phyloP scores from a whole-genome alignment of 179 eudicot species.

The Heliamphora pulchella region DNA sequence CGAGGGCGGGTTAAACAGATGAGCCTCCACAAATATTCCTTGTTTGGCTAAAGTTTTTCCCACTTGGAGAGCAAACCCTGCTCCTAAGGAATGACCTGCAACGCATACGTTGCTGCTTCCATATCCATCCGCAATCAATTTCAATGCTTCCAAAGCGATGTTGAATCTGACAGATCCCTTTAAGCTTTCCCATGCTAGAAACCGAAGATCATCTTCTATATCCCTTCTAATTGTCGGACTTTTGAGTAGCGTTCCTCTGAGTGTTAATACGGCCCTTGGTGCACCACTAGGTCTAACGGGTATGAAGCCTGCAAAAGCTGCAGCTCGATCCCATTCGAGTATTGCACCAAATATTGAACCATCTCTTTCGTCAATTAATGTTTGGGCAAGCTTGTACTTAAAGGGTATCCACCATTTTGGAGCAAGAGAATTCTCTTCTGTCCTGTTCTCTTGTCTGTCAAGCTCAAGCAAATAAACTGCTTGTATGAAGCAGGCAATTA shows the following conservation, averaged over 20 bases:
- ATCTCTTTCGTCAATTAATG: conserved; percentile 71
- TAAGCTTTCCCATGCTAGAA: conserved; percentile 90
- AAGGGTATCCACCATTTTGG: conserved; percentile 96
- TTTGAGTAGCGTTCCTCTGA: conserved; percentile 79
- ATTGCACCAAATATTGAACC: conserved; percentile 84
- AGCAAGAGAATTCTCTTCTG: conserved; percentile 54
- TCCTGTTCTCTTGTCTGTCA: conserved; percentile 85
- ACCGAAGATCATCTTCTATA: conserved; percentile 85
- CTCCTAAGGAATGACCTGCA: conserved; percentile 88
- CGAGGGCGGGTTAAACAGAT: conserved; percentile 92
- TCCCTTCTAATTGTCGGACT: conserved; percentile 69
- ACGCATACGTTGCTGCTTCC: conserved; percentile 70
- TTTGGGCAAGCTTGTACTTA: conserved; percentile 72
- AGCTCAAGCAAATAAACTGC: conserved; percentile 95
- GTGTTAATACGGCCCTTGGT: conserved; percentile 71
- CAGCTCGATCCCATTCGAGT: conserved; percentile 85
- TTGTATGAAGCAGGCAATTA: conserved; percentile 91
- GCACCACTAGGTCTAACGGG: conserved; percentile 81
- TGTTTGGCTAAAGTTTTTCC: conserved; percentile 84
- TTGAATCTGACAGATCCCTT: conserved; percentile 83
- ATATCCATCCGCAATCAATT: conserved; percentile 42
- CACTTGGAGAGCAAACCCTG: conserved; percentile 93
- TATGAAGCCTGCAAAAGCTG: conserved; percentile 74
- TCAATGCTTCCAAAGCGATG: conserved; percentile 54
- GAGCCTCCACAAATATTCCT: conserved; percentile 73